phyloP scores from a whole-genome alignment of 2,329 filamentous ascomycete genomes.

The Ramularia collo-cygni region DNA sequence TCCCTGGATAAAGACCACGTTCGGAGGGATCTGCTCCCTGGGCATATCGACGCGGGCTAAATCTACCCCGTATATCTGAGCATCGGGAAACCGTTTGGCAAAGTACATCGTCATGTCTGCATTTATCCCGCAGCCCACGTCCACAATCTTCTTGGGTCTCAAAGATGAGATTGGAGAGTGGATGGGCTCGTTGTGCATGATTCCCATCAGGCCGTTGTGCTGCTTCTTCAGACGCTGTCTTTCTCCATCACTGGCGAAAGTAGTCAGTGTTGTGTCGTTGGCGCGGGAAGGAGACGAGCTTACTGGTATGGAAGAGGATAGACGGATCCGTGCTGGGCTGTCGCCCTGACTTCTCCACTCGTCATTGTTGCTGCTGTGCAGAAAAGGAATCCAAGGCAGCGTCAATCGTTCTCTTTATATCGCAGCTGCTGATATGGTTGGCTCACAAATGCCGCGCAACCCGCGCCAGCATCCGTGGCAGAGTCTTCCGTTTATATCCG shows the following conservation, averaged over 20 bases:
- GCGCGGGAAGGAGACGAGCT: neutral
- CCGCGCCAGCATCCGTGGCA: too few relatives aligned
- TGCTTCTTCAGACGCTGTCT: slow-evolving; percentile 5
- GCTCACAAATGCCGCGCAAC: too few relatives aligned
- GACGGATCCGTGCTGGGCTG: neutral
- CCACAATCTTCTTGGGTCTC: neutral
- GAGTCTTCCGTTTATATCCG: too few relatives aligned
- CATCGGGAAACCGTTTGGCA: neutral
- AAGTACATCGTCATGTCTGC: neutral
- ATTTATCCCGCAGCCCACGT: slow-evolving; percentile 2
- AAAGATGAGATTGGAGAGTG: slow-evolving; percentile 1
- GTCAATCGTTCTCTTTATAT: too few relatives aligned
- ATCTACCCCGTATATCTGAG: slow-evolving; percentile 1
- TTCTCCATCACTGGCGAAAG: slow-evolving; percentile 6
- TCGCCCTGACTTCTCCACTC: too few relatives aligned
- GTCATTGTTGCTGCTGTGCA: too few relatives aligned
- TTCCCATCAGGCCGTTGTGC: slow-evolving; percentile 7
- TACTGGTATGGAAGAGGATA: neutral
- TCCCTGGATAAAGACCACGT: slow-evolving; percentile 9
- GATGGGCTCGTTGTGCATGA: slow-evolving; percentile 9
- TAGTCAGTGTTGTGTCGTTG: neutral
- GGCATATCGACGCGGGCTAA: slow-evolving; percentile 12
- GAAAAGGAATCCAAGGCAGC: too few relatives aligned
- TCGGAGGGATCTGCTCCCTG: slow-evolving; percentile 1
- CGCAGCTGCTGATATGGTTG: too few relatives aligned